A percentile compares a stretch with the other conserved stretches of the same genome.
phyloP scores from a whole-genome alignment of 2,329 filamentous ascomycete genomes.

The Emergomyces africanus region DNA sequence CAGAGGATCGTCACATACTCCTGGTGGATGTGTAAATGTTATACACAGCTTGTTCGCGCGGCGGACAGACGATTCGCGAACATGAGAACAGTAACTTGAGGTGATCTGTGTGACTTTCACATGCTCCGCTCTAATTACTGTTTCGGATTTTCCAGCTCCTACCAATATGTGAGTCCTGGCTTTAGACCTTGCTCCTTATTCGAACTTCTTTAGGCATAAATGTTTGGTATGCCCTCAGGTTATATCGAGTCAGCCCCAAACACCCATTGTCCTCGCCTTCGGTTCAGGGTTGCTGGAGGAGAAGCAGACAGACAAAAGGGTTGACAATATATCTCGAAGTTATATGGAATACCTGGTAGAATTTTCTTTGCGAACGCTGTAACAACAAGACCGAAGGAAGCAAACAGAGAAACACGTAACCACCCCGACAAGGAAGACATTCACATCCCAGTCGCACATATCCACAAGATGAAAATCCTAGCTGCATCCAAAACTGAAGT shows the following conservation, averaged over 20 bases:
- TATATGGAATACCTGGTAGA: not conserved
- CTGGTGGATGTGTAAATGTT: not conserved
- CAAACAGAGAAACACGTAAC: not conserved
- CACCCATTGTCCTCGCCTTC: not conserved
- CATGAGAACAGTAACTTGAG: not conserved
- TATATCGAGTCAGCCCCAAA: not conserved
- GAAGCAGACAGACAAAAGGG: not conserved
- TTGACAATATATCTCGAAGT: not conserved
- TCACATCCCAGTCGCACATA: constrained; percentile 9
- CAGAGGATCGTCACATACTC: not conserved
- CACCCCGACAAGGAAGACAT: constrained; percentile 6
- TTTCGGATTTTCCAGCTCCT: not conserved
- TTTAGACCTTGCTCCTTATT: not conserved
- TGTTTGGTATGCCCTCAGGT: not conserved
- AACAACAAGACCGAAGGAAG: not conserved
- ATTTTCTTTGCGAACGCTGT: not conserved
- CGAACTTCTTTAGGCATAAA: not conserved
- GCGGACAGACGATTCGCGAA: not conserved
- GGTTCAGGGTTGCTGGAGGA: not conserved
- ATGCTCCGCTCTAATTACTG: not conserved
- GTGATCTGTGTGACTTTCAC: not conserved
- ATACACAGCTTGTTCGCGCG: not conserved
- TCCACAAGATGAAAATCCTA: constrained; percentile 1
- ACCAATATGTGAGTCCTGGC: not conserved
- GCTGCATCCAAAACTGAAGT: constrained; percentile 1